phyloP scores from a whole-genome alignment of 106 monocot species.

The Iris macrosiphon region DNA sequence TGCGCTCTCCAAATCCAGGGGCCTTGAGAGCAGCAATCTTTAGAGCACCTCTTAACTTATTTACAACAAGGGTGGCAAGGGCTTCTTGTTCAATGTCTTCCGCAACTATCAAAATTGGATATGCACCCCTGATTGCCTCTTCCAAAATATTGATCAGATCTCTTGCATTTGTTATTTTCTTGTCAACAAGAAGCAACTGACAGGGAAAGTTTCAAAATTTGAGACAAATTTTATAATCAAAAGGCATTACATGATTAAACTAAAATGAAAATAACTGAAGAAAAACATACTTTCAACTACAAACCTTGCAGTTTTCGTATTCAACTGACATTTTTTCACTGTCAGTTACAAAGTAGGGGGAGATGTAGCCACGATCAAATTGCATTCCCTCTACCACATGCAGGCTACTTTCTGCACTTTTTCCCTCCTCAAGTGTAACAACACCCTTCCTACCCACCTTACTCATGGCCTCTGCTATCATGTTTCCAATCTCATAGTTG shows the following conservation, averaged over 20 bases:
- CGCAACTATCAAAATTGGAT: slow-evolving; percentile 78
- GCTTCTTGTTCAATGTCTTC: slow-evolving; percentile 98
- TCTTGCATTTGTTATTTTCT: slow-evolving; percentile 90
- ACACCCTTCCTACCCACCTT: slow-evolving; percentile 97
- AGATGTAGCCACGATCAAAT: slow-evolving; percentile 94
- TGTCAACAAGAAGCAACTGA: slow-evolving; percentile 90
- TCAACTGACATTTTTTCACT: slow-evolving; percentile 91
- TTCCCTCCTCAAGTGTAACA: slow-evolving; percentile 95
- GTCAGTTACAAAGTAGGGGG: slow-evolving; percentile 94
- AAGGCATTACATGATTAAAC: neutral
- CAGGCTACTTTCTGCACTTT: slow-evolving; percentile 83
- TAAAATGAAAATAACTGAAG: neutral
- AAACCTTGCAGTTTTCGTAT: slow-evolving; percentile 94
- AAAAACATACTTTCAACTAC: neutral
- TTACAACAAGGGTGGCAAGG: slow-evolving; percentile 87
- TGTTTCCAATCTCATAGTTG: slow-evolving; percentile 86
- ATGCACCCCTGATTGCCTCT: slow-evolving; percentile 83
- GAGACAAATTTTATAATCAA: neutral
- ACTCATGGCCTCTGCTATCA: slow-evolving; percentile 98
- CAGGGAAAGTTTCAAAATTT: neutral
- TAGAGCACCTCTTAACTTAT: slow-evolving; percentile 80
- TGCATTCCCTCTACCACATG: slow-evolving; percentile 99
- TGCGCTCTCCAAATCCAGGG: slow-evolving; percentile 95
- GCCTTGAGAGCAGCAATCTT: slow-evolving; percentile 95
- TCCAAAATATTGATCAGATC: slow-evolving; percentile 83